A percentile compares a stretch with the other conserved stretches of the same genome.
Conservation (phyloP, 257 asterid genomes). For the Schizonepeta tenuifolia region DNA sequence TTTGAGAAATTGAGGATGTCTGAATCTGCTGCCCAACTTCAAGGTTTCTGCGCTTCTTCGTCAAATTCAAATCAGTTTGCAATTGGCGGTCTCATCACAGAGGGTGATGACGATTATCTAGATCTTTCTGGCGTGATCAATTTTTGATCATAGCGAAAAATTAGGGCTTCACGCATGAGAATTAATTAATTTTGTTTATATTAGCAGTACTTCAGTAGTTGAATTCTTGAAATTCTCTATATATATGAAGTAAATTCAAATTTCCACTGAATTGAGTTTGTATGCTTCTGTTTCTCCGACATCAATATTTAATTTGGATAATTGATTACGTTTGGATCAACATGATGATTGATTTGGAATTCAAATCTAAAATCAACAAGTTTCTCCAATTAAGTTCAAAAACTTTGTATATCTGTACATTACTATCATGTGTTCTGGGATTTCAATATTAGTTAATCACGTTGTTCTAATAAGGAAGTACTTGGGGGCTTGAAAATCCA, state of each 20-base stretch:
- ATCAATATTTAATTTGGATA: not conserved
- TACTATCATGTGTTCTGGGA: no score
- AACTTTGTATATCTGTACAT: no score
- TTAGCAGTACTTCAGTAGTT: not conserved
- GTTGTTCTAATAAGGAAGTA: no score
- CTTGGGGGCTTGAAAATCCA: no score
- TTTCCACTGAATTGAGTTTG: no score
- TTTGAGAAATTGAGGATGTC: conserved; percentile 7
- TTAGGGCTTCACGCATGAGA: not conserved
- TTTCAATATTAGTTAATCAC: no score
- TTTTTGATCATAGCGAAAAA: no score
- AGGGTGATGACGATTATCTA: no score
- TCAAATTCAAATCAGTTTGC: not conserved
- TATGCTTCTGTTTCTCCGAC: not conserved
- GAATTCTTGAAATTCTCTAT: not conserved
- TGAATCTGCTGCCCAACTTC: not conserved
- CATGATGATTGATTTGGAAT: no score
- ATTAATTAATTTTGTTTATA: not conserved
- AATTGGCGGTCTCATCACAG: no score
- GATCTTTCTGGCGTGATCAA: not conserved
- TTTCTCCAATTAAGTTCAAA: not conserved
- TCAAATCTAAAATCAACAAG: not conserved
- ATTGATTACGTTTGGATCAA: no score
- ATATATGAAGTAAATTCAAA: no score
- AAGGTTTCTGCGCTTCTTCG: not conserved